Conservation (phyloP, 805 yeast species). For the Tetrapisispora nanseiensis region DNA sequence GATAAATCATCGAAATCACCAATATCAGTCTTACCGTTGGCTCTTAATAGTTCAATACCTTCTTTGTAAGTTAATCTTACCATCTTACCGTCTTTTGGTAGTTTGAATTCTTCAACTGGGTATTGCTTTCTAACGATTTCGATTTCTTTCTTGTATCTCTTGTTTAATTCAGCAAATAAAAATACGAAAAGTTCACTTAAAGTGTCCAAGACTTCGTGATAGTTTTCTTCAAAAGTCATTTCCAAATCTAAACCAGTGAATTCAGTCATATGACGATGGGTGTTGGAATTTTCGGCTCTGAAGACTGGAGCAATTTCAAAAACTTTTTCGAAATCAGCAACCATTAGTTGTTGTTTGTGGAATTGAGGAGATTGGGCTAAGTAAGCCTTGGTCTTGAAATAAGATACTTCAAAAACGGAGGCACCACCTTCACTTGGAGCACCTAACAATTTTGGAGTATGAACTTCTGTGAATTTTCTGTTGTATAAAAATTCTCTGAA, state of each 20-base stretch:
- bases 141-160: constrained; percentile 72
- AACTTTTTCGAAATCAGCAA: constrained; percentile 94
- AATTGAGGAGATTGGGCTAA: constrained; percentile 98
- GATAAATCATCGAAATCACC: constrained; percentile 77
- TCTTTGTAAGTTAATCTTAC: constrained; percentile 82
- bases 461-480: constrained; percentile 77
- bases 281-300: constrained; percentile 98
- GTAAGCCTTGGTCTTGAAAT: constrained; percentile 80
- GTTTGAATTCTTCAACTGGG: constrained; percentile 95
- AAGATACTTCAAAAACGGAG: constrained; percentile 86
- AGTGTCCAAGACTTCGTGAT: constrained; percentile 72
- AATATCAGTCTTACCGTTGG: constrained; percentile 63
- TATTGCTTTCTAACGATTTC: constrained; percentile 84
- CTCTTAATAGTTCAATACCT: constrained; percentile 80
- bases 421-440: constrained; percentile 98
- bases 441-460: constrained; percentile 91
- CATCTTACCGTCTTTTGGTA: constrained; percentile 92
- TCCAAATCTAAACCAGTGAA: constrained; percentile 95
- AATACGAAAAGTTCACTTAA: constrained; percentile 70
- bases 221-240: constrained; percentile 97
- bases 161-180: constrained; percentile 76
- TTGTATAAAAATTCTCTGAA: constrained; percentile 77
- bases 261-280: constrained; percentile 99
- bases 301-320: constrained; percentile 96
- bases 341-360: constrained; percentile 95